Percentiles rank a stretch among this genome's conserved stretches.
Conservation (phyloP, 2,329 filamentous ascomycete species). For the Ophiostoma angusticollis region DNA sequence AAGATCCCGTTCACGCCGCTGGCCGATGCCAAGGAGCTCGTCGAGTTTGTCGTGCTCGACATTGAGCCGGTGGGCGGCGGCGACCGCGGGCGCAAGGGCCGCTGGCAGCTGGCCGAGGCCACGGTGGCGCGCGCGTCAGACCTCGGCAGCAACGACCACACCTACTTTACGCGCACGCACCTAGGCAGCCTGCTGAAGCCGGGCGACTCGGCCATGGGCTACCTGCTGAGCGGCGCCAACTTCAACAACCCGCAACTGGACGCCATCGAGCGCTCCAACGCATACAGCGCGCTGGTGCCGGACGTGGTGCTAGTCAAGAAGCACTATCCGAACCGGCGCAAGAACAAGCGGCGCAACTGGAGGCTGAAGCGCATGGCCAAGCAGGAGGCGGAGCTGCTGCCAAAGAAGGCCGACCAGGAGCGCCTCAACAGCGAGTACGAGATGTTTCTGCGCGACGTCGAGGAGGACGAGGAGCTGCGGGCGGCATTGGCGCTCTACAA, state of each 20-base stretch:
- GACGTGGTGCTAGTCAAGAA: conserved; percentile 97
- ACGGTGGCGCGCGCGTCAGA: conserved; percentile 81
- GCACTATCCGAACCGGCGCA: conserved; percentile 69
- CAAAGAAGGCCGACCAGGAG: conserved; percentile 77
- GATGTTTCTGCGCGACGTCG: conserved; percentile 90
- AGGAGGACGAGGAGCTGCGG: conserved; percentile 84
- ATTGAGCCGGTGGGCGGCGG: conserved; percentile 66
- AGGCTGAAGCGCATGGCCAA: conserved; percentile 84
- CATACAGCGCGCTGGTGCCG: conserved; percentile 67
- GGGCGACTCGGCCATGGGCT: conserved; percentile 91
- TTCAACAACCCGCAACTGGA: conserved; percentile 86
- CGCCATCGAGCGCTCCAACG: conserved; percentile 63
- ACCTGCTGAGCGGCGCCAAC: conserved; percentile 75
- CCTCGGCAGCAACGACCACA: conserved; percentile 71
- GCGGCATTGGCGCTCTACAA: conserved; percentile 81
- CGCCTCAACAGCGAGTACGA: conserved; percentile 90
- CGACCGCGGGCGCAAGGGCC: conserved; percentile 67
- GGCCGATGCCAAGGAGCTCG: conserved; percentile 70
- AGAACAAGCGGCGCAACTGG: conserved; percentile 77
- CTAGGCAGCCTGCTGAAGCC: conserved; percentile 73
- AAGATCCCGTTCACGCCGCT: conserved; percentile 65
- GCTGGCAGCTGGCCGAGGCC: conserved; percentile 73
- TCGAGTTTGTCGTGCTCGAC: conserved; percentile 91
- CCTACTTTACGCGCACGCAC: conserved; percentile 84
- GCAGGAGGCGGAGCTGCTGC: conserved; percentile 78